Conservation (phyloP, 2,329 filamentous ascomycete genomes). For the Alternaria ventricosa region DNA sequence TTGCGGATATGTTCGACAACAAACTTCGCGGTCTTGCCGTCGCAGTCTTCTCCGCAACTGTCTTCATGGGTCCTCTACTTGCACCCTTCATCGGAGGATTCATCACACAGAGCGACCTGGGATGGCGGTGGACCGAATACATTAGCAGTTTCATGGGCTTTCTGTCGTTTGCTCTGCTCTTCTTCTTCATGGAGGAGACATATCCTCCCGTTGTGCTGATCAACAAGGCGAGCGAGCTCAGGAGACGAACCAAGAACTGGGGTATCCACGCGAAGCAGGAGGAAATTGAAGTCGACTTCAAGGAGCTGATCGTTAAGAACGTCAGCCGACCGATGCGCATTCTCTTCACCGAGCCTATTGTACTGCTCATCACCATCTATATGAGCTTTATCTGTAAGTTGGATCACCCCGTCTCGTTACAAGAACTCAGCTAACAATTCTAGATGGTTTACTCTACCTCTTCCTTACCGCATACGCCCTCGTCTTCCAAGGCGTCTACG, state of each 20-base stretch:
- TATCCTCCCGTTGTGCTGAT: slow-evolving; percentile 66
- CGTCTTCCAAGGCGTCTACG: slow-evolving; percentile 75
- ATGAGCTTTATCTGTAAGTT: slow-evolving; percentile 50
- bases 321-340: slow-evolving; percentile 59
- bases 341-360: slow-evolving; percentile 58
- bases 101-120: slow-evolving; percentile 56
- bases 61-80: slow-evolving; percentile 58
- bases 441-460: slow-evolving; percentile 81
- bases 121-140: slow-evolving; percentile 64
- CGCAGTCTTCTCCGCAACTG: slow-evolving; percentile 59
- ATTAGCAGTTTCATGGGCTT: slow-evolving; percentile 65
- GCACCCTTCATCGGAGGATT: slow-evolving; percentile 63
- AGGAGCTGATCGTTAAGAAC: slow-evolving; percentile 59
- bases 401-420: not conserved
- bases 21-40: slow-evolving; percentile 50
- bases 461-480: slow-evolving; percentile 83
- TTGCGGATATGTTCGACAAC: slow-evolving; percentile 64
- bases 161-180: slow-evolving; percentile 53
- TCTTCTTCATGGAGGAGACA: slow-evolving; percentile 63
- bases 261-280: slow-evolving; percentile 66
- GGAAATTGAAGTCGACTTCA: slow-evolving; percentile 61
- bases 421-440: slow-evolving; percentile 1
- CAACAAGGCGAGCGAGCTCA: slow-evolving; percentile 61
- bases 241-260: slow-evolving; percentile 65
- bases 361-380: slow-evolving; percentile 56